Percentiles rank a stretch among this genome's conserved stretches.
Conservation (phyloP, 495 filamentous ascomycete species). For the Durotheca rogersii region DNA sequence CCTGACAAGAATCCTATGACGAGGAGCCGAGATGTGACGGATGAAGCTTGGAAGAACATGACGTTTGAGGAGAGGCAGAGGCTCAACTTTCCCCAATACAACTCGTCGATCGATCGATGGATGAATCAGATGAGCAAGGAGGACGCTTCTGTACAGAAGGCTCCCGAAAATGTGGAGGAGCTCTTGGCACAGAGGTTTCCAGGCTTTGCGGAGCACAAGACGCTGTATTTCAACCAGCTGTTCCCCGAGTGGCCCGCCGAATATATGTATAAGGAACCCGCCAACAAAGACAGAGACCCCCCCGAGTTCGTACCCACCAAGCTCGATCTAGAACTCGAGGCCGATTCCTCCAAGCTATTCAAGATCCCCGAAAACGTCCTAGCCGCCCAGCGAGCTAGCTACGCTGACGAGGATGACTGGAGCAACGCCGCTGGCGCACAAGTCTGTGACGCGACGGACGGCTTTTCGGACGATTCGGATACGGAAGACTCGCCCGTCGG, state of each 20-base stretch:
- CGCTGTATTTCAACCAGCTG: conserved; percentile 69
- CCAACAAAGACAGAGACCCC: conserved; percentile 71
- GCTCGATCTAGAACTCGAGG: conserved; percentile 75
- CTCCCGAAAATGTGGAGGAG: conserved; percentile 62
- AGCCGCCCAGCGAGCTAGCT: conserved; percentile 53
- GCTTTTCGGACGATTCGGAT: conserved; percentile 54
- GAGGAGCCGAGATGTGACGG: conserved; percentile 24
- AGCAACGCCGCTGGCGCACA: conserved; percentile 58
- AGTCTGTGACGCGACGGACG: conserved; percentile 47
- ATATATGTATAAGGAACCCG: conserved; percentile 66
- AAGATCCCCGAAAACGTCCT: conserved; percentile 54
- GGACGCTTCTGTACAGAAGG: conserved; percentile 43
- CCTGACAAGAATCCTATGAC: conserved; percentile 5
- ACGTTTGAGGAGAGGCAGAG: conserved; percentile 49
- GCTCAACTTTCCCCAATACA: conserved; percentile 30
- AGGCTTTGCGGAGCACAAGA: conserved; percentile 62
- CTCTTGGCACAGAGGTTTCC: conserved; percentile 70
- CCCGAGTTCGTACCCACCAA: conserved; percentile 71
- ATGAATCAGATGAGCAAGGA: conserved; percentile 46
- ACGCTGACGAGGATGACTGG: conserved; percentile 56
- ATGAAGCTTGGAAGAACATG: conserved; percentile 39
- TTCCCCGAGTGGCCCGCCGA: conserved; percentile 72
- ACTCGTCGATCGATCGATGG: conserved; percentile 31
- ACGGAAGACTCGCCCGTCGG: conserved; percentile 58
- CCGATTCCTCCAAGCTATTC: conserved; percentile 80